Percentiles rank a stretch among this genome's conserved stretches.
Evolutionary conservation across 331 rosid species (phyloP).

Genomic region (Acacia pycnantha): DNA sequence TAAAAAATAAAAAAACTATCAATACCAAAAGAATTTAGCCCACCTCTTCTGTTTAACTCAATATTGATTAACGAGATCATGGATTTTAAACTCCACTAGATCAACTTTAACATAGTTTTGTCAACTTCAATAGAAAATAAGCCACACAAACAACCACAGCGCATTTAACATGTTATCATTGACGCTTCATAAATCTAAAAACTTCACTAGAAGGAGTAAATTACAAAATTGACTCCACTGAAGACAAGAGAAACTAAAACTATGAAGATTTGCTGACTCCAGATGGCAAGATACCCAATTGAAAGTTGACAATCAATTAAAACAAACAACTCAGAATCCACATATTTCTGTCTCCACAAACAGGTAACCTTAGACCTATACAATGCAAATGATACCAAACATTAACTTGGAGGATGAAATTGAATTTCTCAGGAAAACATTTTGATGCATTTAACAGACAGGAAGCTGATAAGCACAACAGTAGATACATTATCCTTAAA

Average conservation of each 20-base stretch:
- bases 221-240: background rate
- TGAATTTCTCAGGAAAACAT: background rate
- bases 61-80: too few species aligned
- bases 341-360: conserved; percentile 1
- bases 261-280: background rate
- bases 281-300: background rate
- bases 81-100: background rate
- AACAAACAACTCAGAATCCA: background rate
- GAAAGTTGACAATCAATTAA: background rate
- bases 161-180: background rate
- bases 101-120: background rate
- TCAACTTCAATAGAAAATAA: conserved; percentile 3
- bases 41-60: too few species aligned
- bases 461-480: conserved; percentile 13
- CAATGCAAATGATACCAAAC: conserved; percentile 7
- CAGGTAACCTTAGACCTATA: background rate
- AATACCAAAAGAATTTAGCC: too few species aligned
- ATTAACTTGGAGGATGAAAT: conserved; percentile 18
- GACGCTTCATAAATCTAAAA: background rate
- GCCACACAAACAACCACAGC: background rate
- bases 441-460: background rate
- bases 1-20: too few species aligned
- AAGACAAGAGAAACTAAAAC: background rate
- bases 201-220: background rate
- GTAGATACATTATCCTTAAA: conserved; percentile 3